Base-by-base conservation (phyloP, 805 yeast species). In the Saturnispora halmiae region DNA sequence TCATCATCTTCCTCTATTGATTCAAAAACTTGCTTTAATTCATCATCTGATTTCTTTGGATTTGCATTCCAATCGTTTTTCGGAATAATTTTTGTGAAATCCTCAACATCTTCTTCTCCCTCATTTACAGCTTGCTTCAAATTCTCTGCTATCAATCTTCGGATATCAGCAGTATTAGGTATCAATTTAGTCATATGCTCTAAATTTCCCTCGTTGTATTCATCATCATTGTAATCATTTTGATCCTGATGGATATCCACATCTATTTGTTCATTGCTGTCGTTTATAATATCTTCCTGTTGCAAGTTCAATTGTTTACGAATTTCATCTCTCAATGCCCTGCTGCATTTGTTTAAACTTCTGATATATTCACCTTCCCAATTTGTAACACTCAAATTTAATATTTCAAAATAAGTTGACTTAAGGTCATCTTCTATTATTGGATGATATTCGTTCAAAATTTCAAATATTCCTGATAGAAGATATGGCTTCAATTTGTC, bases 1-100 rank as follows among this genome's bases (percentile, higher is more conserved):
- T 39, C 37, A 15, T 26, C 34, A 20, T 25, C 41, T 16, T 41
- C 43, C 7, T 32, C 41, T 21, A 31, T 26, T 5, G 41, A 32
- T 11, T 38, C 41, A 26, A 32, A 32, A 4, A 32, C 31, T 15
- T 33, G 30, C 25, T 18, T 35, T 6, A 29, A 30, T 21, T 14
- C 19, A 6, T 31, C 31, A 25, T 26, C 25, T 16, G 10, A 22
- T 38, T 32, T 13, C 25, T n/a, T n/a, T n/a, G n/a, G n/a, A n/a
- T n/a, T n/a, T n/a, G n/a, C 16, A 6, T n/a, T 34, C 25, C 38
- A 21, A 3, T 19, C 26, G 6, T 14, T 32, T 14, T 47, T 54
- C 2, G 69, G 66, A 40, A 61, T 47, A 2, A 65, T 52, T 64
- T 59, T 64, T 0, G 69, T 63, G 63, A 65, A 59, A 42, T 63